Evolutionary conservation across 768 basidiomycete genomes (phyloP), one percentile per base, ranked within the genome.

Genomic region (Phaeotremella fagi): DNA sequence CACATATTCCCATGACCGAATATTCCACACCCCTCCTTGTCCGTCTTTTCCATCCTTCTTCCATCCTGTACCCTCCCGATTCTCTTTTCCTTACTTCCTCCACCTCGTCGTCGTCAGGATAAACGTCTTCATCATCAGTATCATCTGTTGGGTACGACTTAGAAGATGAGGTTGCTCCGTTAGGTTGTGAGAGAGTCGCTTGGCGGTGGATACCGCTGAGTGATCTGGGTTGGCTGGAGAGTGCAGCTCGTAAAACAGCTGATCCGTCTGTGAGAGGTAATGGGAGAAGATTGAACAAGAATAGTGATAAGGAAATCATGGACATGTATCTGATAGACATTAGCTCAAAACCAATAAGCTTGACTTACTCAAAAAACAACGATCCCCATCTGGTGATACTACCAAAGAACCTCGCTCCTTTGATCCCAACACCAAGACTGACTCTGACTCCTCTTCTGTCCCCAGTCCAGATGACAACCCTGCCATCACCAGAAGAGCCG

Each of bases 211-310:
- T 6, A 4, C 24, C 29, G 6, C 9, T 22, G 7, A 36, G 6
- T 23, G 59, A 53, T 25, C 43, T 46, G n/a, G n/a, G n/a, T n/a
- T n/a, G n/a, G n/a, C n/a, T n/a, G 12, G 3, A 63, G 45, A 26
- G 62, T 45, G 75, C 50, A 24, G 59, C 63, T 7, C 64, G 68
- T 7, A 88, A 76, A 18, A 86, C 75, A 59, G 84, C 80, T 6
- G 78, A 74, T 24, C 90, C 90, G 55, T 92, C 90, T 18, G 91
- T 77, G 44, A 77, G 75, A 2, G 81, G 80, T 28, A 90, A 68
- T 0, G 90, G 88, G 22, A 91, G 78, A 24, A 88, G 80, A 70
- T 92, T 92, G 77, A 91, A 83, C 52, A 90, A 74, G 70, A 82
- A 90, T 1, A 92, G 77, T 2, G 88, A 90, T 27, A 90, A 71